Base-by-base conservation (phyloP, 768 basidiomycete species). In the Trametes elegans region DNA sequence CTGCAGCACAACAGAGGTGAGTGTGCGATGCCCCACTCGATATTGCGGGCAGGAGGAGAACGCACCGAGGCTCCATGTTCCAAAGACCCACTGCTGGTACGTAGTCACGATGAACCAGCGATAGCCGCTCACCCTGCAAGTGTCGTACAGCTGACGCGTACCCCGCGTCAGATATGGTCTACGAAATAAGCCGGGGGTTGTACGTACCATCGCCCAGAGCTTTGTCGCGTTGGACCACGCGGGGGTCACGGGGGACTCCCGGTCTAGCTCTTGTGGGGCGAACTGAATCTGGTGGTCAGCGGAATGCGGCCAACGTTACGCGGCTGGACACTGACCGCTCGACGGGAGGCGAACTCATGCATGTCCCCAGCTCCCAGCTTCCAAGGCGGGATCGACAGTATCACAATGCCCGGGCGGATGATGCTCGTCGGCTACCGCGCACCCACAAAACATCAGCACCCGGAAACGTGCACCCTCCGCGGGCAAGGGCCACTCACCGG, bases 61-160 rank as follows among this genome's bases (percentile, higher is more conserved):
- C n/a, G n/a, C n/a, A 59, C 57, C 48, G 19, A 31, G 18, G n/a
- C 57, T 59, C 47, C 47, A 59, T 1, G 52, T 54, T 24, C 57
- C 57, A 28, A 59, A 59, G 8, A 59, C 32, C 57, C 57, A 59
- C 8, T 54, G n/a, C 13, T 40, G 29, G 32, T 59, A 59, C 14
- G 47, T 54, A 1, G 57, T 59, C 11, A 59, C 41, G 16, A 54
- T 53, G 38, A 59, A 59, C 51, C 57, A 54, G 16, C 52, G 29
- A 32, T 48, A 53, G 10, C 38, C 48, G 23, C 41, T 41, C 6
- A 44, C 31, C 16, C 41, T 36, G 48, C 57, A 54, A 14, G 38
- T 26, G n/a, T 59, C 57, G 21, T 54, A 54, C 1, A 49, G 16
- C 56, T 57, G n/a, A 11, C 3, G 7, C 19, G 27, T 16, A 14